phyloP scores from a whole-genome alignment of 768 basidiomycete species.

The Amanita muscaria region DNA sequence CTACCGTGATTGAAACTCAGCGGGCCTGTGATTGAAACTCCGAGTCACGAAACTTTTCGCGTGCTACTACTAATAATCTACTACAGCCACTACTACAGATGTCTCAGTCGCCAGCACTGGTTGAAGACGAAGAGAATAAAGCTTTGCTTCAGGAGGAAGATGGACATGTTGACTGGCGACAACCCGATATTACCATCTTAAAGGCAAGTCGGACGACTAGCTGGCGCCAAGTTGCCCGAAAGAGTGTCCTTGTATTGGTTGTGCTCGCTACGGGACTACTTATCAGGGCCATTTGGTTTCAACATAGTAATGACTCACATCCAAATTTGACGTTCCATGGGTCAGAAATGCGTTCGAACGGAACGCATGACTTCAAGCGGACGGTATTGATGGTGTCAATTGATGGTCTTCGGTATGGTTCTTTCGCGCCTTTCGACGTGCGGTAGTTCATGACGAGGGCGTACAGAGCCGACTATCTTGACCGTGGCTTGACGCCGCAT shows the following conservation, averaged over 20 bases:
- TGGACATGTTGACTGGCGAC: neutral
- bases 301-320: conserved; percentile 15
- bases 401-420: conserved; percentile 65
- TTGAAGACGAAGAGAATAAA: conserved; percentile 4
- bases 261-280: conserved; percentile 35
- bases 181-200: neutral
- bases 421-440: neutral
- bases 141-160: conserved; percentile 3
- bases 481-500: conserved; percentile 79
- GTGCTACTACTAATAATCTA: too few relatives aligned
- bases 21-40: too few relatives aligned
- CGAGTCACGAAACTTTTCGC: too few relatives aligned
- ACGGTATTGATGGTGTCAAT: conserved; percentile 83
- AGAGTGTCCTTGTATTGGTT: neutral
- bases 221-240: conserved; percentile 1
- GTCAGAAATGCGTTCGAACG: conserved; percentile 53
- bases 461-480: conserved; percentile 75
- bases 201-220: neutral
- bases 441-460: conserved; percentile 10
- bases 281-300: conserved; percentile 28
- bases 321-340: conserved; percentile 29
- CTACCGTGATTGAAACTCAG: too few relatives aligned
- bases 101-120: too few relatives aligned
- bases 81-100: too few relatives aligned
- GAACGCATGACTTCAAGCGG: conserved; percentile 73